Percentiles rank a stretch among this genome's conserved stretches.
phyloP scores from a whole-genome alignment of 2,329 filamentous ascomycete species.

The Ceratocystis ficicola region DNA sequence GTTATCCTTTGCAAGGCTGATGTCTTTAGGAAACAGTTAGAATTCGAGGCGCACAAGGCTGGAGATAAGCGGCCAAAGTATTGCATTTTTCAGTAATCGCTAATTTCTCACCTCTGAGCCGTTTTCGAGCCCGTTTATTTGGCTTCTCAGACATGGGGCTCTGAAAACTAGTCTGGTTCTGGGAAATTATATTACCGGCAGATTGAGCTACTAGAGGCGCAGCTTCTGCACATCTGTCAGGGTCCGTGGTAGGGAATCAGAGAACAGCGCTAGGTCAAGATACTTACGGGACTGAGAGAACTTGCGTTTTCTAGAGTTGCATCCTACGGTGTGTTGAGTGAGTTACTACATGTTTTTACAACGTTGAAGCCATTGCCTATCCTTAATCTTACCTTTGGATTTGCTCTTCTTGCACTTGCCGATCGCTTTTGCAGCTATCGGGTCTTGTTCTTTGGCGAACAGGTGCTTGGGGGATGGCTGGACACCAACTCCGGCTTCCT shows the following conservation, averaged over 20 bases:
- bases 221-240: no score
- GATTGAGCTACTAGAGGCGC: not conserved
- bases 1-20: no score
- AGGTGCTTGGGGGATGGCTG: no score
- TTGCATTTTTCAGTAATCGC: no score
- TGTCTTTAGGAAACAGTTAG: no score
- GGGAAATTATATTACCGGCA: not conserved
- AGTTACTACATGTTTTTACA: not conserved
- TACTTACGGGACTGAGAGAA: not conserved
- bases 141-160: not conserved
- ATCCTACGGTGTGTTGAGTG: no score
- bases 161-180: not conserved
- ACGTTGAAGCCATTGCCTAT: not conserved
- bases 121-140: not conserved
- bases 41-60: no score
- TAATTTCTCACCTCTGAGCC: not conserved
- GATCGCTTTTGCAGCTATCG: not conserved
- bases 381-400: not conserved
- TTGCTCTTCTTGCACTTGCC: not conserved
- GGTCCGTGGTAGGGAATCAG: no score
- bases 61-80: no score
- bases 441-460: not conserved
- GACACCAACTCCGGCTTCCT: not conserved
- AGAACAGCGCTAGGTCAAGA: no score
- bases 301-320: no score